phyloP scores from a whole-genome alignment of 805 yeast genomes.

The Scheffersomyces coipomensis region DNA sequence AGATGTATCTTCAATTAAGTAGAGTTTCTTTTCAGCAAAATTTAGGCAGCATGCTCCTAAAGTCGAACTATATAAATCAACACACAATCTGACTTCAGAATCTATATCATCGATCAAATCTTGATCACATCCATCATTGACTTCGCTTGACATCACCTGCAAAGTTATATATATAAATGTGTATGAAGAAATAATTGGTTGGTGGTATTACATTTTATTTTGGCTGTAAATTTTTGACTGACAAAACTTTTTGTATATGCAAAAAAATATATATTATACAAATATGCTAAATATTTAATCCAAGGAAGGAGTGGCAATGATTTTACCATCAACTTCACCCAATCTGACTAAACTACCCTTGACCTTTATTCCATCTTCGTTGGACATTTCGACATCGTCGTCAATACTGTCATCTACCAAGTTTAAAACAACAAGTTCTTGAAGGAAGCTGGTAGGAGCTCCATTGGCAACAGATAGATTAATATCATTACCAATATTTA shows the following conservation, averaged over 20 bases:
- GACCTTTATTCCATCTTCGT: constrained; percentile 17
- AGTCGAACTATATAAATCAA: neutral
- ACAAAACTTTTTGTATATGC: too few relatives aligned
- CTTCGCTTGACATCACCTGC: neutral
- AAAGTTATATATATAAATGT: too few relatives aligned
- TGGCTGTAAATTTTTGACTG: neutral
- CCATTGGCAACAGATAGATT: constrained; percentile 71
- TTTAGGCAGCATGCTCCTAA: neutral
- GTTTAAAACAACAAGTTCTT: constrained; percentile 65
- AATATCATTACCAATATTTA: constrained; percentile 67
- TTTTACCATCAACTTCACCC: constrained; percentile 28
- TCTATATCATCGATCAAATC: neutral
- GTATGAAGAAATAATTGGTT: too few relatives aligned
- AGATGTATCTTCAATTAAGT: constrained; percentile 1
- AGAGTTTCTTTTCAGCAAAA: neutral
- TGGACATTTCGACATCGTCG: constrained; percentile 21
- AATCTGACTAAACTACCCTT: constrained; percentile 25
- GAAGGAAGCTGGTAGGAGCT: constrained; percentile 64
- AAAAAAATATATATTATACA: neutral
- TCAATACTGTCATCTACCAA: constrained; percentile 17
- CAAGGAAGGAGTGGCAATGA: constrained; percentile 29
- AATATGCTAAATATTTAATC: neutral
- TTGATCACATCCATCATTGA: neutral
- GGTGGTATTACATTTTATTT: neutral
- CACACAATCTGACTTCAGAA: neutral